Base-by-base conservation (phyloP, 176 grass and related monocot genomes). In the Phoenix dactylifera region DNA sequence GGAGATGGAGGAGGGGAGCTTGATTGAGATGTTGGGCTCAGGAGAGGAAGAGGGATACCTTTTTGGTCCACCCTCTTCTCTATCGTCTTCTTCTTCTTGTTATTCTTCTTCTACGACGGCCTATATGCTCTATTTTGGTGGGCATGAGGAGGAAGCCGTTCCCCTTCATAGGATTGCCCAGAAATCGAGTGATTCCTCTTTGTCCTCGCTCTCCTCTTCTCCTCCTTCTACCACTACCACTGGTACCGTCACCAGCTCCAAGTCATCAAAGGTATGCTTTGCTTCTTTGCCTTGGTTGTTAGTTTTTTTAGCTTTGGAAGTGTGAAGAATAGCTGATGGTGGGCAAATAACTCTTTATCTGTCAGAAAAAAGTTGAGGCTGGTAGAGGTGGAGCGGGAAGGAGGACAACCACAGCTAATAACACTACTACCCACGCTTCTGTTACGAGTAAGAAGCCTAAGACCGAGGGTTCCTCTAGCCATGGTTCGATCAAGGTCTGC, bases 391-490 rank as follows among this genome's bases (percentile, higher is more conserved):
- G 64, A 15, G 51, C 15, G 35, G 64, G 24, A 44, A 44, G 35
- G 51, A 35, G 30, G 59, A 62, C 18, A 44, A 14, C 29, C 6
- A 19, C 16, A 14, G 17, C 30, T 6, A 20, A 30, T 15, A 18
- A 16, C 1, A 18, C 24, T 4, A 7, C 62, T 24, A 7, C 20
- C 1, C 19, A 30, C 29, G 6, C 22, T 22, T 15, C 17, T 15
- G 25, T 26, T 32, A 16, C 22, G 59, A 19, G 23, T 39, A 71
- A 71, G 68, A 71, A 71, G 39, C 57, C 68, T 23, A 71, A 60
- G 48, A 71, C 68, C 16, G 57, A 60, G 39, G 15, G 22, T 20
- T 71, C 48, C 4, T 18, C 17, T 16, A 50, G 24, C 24, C 58
- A 50, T 54, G 58, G 49, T 25, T 35, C 58, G 16, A 22, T 61